A percentile compares a stretch with the other conserved stretches of the same genome.
Conservation (phyloP, 352 stramenopile genomes). For the Globisporangium sylvaticum region DNA sequence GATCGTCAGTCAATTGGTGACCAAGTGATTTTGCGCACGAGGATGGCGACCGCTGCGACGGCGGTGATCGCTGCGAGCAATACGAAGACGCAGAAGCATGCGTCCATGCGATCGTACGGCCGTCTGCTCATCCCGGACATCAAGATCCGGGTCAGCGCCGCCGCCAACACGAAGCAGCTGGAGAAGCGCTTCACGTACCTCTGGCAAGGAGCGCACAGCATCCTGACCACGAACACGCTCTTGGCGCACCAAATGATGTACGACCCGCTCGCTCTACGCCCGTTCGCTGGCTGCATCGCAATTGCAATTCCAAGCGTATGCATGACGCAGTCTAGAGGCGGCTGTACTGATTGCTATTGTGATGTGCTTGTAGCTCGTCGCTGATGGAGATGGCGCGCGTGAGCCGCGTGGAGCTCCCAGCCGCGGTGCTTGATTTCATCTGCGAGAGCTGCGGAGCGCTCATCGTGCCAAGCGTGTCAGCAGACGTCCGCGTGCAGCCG, state of each 20-base stretch:
- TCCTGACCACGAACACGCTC: constrained; percentile 31
- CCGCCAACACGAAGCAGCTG: constrained; percentile 44
- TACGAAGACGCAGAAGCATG: neutral
- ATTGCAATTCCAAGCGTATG: neutral
- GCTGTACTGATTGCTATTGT: neutral
- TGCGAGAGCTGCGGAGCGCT: constrained; percentile 62
- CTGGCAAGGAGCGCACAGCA: constrained; percentile 49
- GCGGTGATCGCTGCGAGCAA: neutral
- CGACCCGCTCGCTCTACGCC: neutral
- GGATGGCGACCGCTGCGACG: neutral
- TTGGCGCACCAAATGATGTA: constrained; percentile 60
- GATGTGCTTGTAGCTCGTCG: constrained; percentile 25
- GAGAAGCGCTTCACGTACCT: constrained; percentile 69
- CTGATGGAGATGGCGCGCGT: constrained; percentile 50
- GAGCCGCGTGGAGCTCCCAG: constrained; percentile 33
- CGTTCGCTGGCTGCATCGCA: neutral
- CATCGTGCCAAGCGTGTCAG: constrained; percentile 55
- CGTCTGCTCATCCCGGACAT: constrained; percentile 12
- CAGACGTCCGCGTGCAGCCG: constrained; percentile 45
- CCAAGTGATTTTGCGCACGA: neutral
- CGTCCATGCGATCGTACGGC: neutral
- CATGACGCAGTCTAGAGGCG: neutral
- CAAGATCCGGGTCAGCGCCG: constrained; percentile 10
- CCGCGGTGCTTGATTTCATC: constrained; percentile 53
- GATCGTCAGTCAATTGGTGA: constrained; percentile 9